A percentile compares a stretch with the other conserved stretches of the same genome.
These are phyloP conservation scores for Brassica cretica DNA, from an alignment of 345 rosid genomes.

Conservation along the genomic window DNA sequence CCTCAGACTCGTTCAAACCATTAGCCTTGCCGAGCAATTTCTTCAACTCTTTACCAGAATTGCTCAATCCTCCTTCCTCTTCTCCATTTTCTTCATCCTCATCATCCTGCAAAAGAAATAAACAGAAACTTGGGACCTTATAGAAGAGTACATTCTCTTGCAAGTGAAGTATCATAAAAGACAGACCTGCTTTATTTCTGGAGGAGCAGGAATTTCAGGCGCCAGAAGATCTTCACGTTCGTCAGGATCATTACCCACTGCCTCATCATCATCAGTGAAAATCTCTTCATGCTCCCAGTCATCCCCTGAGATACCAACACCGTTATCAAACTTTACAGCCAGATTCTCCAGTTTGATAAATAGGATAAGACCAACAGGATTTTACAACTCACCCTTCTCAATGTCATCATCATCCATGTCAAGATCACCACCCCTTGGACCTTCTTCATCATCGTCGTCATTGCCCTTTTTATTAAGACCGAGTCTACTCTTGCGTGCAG, in stretches of 20 bases:
- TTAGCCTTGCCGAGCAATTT: conserved; percentile 74
- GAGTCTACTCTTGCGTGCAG: conserved; percentile 78
- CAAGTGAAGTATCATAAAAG: neutral
- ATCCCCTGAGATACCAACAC: conserved; percentile 58
- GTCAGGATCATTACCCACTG: conserved; percentile 88
- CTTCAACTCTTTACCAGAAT: conserved; percentile 94
- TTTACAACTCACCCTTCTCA: conserved; percentile 70
- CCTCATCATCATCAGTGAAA: conserved; percentile 98
- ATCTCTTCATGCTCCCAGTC: conserved; percentile 99
- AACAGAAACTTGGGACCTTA: conserved; percentile 1
- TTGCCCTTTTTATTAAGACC: conserved; percentile 69
- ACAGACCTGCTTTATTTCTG: conserved; percentile 89
- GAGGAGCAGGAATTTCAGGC: conserved; percentile 95
- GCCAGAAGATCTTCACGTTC: conserved; percentile 92
- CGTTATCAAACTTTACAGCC: neutral
- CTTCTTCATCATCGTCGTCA: conserved; percentile 88
- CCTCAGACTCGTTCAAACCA: conserved; percentile 76
- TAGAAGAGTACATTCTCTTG: neutral
- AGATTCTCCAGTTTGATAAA: neutral
- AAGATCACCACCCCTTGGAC: conserved; percentile 85
- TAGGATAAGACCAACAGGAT: neutral
- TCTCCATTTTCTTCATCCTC: conserved; percentile 92
- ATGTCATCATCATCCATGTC: conserved; percentile 94
- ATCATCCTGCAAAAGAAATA: conserved; percentile 59
- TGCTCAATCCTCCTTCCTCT: conserved; percentile 86